Conservation (phyloP, 257 asterid genomes). For the Solanum dulcamara region DNA sequence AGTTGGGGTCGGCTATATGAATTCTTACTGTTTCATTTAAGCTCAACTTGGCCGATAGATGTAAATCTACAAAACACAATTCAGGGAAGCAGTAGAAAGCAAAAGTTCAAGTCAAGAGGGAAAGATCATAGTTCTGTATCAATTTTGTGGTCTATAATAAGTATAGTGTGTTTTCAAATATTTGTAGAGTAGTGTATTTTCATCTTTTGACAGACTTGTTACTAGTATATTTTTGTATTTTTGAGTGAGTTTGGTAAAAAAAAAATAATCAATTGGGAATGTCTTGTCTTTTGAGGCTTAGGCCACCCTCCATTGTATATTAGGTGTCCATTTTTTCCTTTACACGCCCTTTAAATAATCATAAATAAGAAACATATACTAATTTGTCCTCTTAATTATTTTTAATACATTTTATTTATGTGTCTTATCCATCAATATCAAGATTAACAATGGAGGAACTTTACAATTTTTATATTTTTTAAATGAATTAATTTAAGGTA, state of each 20-base stretch:
- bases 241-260: background rate
- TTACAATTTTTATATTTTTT: background rate
- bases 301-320: background rate
- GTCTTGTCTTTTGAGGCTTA: background rate
- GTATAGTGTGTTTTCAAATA: background rate
- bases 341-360: background rate
- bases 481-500: background rate
- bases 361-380: too few species aligned
- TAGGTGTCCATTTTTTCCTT: background rate
- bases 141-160: background rate
- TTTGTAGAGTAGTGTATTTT: background rate
- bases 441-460: background rate
- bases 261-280: background rate
- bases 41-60: too few species aligned
- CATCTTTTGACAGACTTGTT: background rate
- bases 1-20: background rate
- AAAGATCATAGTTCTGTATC: background rate
- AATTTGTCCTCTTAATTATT: too few species aligned
- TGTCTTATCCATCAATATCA: too few species aligned
- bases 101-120: background rate
- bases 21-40: background rate
- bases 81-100: background rate
- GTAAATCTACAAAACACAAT: background rate
- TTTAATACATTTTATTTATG: accelerated
- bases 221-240: background rate